A percentile compares a stretch with the other conserved stretches of the same genome.
Evolutionary conservation across 768 basidiomycete genomes (phyloP).

Genomic region (Trametes sanguinea): DNA sequence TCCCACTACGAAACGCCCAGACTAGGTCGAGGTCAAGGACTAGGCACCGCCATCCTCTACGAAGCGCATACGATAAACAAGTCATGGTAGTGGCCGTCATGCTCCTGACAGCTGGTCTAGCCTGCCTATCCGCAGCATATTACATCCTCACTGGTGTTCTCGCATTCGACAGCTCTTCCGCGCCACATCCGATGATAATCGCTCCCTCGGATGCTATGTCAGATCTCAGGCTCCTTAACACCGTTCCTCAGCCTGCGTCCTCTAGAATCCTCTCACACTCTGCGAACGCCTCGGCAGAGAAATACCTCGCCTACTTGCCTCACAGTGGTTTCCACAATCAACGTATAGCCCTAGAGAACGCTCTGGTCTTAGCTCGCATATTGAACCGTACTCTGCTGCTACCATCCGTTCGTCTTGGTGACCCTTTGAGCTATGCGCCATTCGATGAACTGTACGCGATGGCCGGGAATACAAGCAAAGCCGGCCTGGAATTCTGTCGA

Average conservation of each 20-base stretch:
- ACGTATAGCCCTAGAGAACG: conserved; percentile 85
- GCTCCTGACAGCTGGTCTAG: conserved; percentile 19
- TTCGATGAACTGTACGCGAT: conserved; percentile 25
- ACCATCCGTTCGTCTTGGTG: conserved; percentile 72
- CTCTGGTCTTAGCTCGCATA: conserved; percentile 65
- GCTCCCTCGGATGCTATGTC: neutral
- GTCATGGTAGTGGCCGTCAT: conserved; percentile 21
- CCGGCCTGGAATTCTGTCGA: conserved; percentile 54
- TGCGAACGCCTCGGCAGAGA: conserved; percentile 26
- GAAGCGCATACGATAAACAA: conserved; percentile 19
- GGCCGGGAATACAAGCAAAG: conserved; percentile 45
- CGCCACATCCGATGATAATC: too few species aligned
- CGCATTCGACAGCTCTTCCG: neutral
- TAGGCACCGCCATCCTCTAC: neutral
- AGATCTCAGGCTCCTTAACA: neutral
- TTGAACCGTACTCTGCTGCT: conserved; percentile 79
- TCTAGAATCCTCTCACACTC: neutral
- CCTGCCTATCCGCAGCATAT: conserved; percentile 23
- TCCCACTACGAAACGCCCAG: neutral
- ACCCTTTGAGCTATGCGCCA: conserved; percentile 44
- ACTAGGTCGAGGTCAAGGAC: neutral
- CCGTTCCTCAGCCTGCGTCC: neutral
- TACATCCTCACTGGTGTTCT: conserved; percentile 16
- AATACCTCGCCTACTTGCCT: conserved; percentile 73
- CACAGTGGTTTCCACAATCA: conserved; percentile 88